These are phyloP conservation scores for Penicillium sp. DNA, from an alignment of 2,329 filamentous ascomycete genomes.

Conservation along the genomic window DNA sequence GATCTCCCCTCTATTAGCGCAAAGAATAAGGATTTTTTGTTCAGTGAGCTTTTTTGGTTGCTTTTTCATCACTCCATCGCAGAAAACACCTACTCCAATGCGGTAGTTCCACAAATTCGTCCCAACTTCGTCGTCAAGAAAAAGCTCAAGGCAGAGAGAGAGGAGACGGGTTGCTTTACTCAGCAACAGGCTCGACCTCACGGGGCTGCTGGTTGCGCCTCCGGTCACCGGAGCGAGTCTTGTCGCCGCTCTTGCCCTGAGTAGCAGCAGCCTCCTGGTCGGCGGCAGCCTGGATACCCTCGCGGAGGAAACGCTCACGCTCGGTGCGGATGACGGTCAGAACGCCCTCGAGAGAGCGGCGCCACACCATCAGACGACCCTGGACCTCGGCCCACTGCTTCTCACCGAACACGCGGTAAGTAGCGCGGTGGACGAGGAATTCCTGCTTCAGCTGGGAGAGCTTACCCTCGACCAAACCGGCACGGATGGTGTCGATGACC, in stretches of 20 bases:
- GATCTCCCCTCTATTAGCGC: slow-evolving; percentile 27
- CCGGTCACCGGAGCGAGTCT: slow-evolving; percentile 33
- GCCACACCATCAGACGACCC: slow-evolving; percentile 88
- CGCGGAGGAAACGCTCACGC: slow-evolving; percentile 75
- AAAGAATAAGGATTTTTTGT: slow-evolving; percentile 20
- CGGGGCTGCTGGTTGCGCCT: slow-evolving; percentile 36
- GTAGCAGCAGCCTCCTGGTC: slow-evolving; percentile 33
- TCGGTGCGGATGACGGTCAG: slow-evolving; percentile 76
- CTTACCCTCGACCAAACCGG: slow-evolving; percentile 93
- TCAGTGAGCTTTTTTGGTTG: slow-evolving; percentile 12
- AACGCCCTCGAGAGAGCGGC: slow-evolving; percentile 76
- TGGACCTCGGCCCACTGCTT: slow-evolving; percentile 98
- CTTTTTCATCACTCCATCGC: slow-evolving; percentile 15
- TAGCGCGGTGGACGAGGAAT: slow-evolving; percentile 94
- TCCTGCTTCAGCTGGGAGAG: slow-evolving; percentile 89
- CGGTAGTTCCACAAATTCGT: slow-evolving; percentile 13
- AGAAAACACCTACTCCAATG: slow-evolving; percentile 25
- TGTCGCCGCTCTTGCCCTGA: slow-evolving; percentile 30
- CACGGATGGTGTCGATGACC: slow-evolving; percentile 97
- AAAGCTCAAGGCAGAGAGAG: not conserved
- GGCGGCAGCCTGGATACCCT: slow-evolving; percentile 62
- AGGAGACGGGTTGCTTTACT: slow-evolving; percentile 16
- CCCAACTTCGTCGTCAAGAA: slow-evolving; percentile 4
- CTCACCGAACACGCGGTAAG: slow-evolving; percentile 94
- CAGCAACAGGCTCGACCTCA: slow-evolving; percentile 40